Percentiles rank a stretch among this genome's conserved stretches.
These are phyloP conservation scores for Triticum timopheevii DNA, from an alignment of 176 grass and related monocot genomes.

Conservation along the genomic window DNA sequence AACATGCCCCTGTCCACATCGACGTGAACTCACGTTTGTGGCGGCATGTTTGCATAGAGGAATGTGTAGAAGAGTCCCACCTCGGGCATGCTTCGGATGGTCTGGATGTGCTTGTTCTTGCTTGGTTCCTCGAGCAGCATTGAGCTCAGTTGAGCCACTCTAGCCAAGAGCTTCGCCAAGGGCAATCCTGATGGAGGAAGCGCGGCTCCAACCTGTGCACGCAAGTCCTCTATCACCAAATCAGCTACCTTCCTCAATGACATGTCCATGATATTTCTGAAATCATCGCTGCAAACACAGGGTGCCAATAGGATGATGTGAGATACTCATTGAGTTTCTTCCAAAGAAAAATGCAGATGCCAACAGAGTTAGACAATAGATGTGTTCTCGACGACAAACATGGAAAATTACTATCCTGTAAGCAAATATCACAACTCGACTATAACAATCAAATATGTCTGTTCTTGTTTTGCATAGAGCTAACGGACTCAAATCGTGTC, in stretches of 20 bases:
- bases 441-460: not conserved
- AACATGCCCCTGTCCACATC: not conserved
- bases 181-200: not conserved
- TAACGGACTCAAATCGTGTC: not conserved
- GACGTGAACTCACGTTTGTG: constrained; percentile 29
- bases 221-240: constrained; percentile 57
- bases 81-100: constrained; percentile 69
- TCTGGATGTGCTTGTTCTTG: constrained; percentile 80
- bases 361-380: not conserved
- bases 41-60: constrained; percentile 77
- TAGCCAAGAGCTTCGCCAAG: too few relatives aligned
- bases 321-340: not conserved
- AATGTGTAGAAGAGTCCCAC: constrained; percentile 91
- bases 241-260: constrained; percentile 64
- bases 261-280: constrained; percentile 76
- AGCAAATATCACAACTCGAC: not conserved
- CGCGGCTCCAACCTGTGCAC: constrained; percentile 30
- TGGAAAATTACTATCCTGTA: not conserved
- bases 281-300: constrained; percentile 68
- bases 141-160: constrained; percentile 14
- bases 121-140: constrained; percentile 84
- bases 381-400: not conserved
- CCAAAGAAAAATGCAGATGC: not conserved
- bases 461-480: not conserved
- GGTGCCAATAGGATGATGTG: constrained; percentile 13